Evolutionary conservation across 306 rosid genomes (phyloP), one percentile per base, ranked within the genome.

Genomic region (Glycine latifolia): DNA sequence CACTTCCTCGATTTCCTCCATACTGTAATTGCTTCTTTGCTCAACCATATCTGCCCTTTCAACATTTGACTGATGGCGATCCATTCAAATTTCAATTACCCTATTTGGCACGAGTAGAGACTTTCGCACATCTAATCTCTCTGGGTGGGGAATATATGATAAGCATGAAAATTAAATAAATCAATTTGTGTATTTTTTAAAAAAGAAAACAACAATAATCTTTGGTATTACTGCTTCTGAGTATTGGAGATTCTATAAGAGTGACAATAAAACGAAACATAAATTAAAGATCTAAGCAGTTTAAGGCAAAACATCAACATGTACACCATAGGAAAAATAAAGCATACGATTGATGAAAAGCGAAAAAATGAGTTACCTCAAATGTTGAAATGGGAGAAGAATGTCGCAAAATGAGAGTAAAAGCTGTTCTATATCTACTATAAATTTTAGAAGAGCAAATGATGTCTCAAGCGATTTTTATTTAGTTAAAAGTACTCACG

Each of bases 1-100:
- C 6, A 79, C 41, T 61, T 52, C 78, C 78, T 84, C 84, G 0
- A 65, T 74, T 84, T 79, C 62, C 0, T 37, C 54, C n/a, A 62
- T 33, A 16, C 10, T 62, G 67, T 31, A 62, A 33, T 62, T 62
- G 69, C 69, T 62, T 5, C 15, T 62, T 62, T 35, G 16, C 8
- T 62, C n/a, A 26, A 26, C 31, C 31, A 26, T 26, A 26, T 26
- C 31, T 26, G 31, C 31, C 31, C 1, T 26, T 26, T 26, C 31
- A 9, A 10, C 8, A 4, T 33, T 31, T 61, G n/a, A 33, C 8
- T 31, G 10, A 13, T 35, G 9, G 4, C 8, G 69, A 61, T 61
- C 69, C 46, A 62, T 62, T 62, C 16, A 11, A n/a, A 53, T 14
- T 53, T 14, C 20, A n/a, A 58, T 58, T 10, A 7, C 61, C 1